Evolutionary conservation across 768 basidiomycete genomes (phyloP), one percentile per base, ranked within the genome.

Genomic region (Amanita exitialis): DNA sequence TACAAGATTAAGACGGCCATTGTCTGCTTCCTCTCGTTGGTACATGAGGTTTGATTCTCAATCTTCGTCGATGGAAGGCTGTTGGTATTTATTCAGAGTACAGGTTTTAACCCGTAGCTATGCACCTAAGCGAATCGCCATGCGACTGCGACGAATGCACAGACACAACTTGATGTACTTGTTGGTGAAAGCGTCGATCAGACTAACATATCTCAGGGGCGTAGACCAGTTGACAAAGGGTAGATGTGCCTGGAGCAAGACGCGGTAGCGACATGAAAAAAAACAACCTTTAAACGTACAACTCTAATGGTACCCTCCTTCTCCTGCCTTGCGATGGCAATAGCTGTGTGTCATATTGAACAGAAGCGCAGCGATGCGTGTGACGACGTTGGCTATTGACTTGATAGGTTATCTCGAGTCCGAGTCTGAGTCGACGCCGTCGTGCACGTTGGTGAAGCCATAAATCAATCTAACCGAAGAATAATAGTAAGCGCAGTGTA

Each of bases 191-290:
- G 28, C 6, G 23, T 2, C 23, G 6, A 20, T 47, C 9, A 47
- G 32, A 18, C 28, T 15, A 54, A 98, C 86, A 57, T 87, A 82
- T 1, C 90, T 91, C 3, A 97, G 71, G 3, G 95, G 94, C 10
- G 94, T 96, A 5, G 96, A 96, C 94, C 95, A 98, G 64, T 98
- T 98, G 2, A 84, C 76, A 68, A 87, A 98, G 0, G 92, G 89
- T 0, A 93, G 73, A 64, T 99, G 96, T 53, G 95, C 78, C 94
- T 97, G 59, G 30, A 18, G 18, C 25, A 34, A 36, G 10, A 28
- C 20, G 21, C 36, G 16, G 52, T n/a, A n/a, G 43, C 12, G 28
- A 51, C 27, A n/a, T 53, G n/a, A n/a, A n/a, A n/a, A n/a, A n/a
- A n/a, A n/a, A n/a, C n/a, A n/a, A n/a, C n/a, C n/a, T n/a, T n/a